Evolutionary conservation across 2,329 filamentous ascomycete species (phyloP).

Genomic region (Fusarium humuli): DNA sequence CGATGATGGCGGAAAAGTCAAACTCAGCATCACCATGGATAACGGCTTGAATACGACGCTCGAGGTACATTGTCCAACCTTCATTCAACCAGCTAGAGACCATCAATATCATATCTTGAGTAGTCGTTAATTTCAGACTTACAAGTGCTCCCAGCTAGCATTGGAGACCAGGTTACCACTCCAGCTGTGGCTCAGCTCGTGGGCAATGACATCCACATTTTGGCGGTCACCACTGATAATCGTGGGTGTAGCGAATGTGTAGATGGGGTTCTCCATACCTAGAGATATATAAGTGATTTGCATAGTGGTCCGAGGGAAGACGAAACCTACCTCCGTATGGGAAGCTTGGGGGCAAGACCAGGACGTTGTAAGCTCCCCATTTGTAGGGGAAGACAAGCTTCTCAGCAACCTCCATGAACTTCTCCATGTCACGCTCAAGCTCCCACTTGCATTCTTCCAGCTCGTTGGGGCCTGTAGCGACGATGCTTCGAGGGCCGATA

Average conservation of each 20-base stretch:
- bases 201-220: conserved; percentile 96
- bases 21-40: conserved; percentile 87
- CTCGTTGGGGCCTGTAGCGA: conserved; percentile 90
- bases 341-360: conserved; percentile 90
- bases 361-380: conserved; percentile 95
- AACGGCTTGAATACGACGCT: conserved; percentile 81
- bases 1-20: conserved; percentile 95
- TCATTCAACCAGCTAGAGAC: conserved; percentile 71
- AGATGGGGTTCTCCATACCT: conserved; percentile 92
- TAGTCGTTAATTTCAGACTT: conserved; percentile 46
- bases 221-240: conserved; percentile 91
- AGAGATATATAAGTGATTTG: conserved; percentile 21
- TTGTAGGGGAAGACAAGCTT: conserved; percentile 84
- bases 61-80: conserved; percentile 95
- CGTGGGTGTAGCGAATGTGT: conserved; percentile 94
- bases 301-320: background rate
- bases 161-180: conserved; percentile 87
- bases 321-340: conserved; percentile 77
- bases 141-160: conserved; percentile 85
- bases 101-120: conserved; percentile 6
- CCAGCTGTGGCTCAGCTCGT: conserved; percentile 83
- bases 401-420: conserved; percentile 89
- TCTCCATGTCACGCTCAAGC: conserved; percentile 89
- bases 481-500: conserved; percentile 85
- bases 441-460: conserved; percentile 88